These are phyloP conservation scores for Medicago ruthenica DNA, from an alignment of 306 rosid species.

Conservation along the genomic window DNA sequence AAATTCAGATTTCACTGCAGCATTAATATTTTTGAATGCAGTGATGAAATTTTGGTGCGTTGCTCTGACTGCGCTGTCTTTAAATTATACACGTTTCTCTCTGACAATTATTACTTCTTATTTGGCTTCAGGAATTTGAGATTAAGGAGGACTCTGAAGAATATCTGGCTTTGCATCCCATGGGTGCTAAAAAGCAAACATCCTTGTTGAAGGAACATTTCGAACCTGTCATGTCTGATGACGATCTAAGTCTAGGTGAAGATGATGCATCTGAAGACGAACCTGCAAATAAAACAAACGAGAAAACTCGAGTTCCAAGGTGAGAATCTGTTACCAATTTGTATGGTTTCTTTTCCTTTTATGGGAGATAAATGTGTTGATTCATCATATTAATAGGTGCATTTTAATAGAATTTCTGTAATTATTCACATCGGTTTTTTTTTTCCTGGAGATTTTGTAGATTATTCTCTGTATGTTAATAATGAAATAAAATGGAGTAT, in stretches of 20 bases:
- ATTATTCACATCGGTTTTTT: neutral
- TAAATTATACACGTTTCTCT: neutral
- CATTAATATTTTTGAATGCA: slow-evolving; percentile 14
- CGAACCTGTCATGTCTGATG: slow-evolving; percentile 71
- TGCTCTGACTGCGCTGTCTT: slow-evolving; percentile 12
- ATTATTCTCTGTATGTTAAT: slow-evolving; percentile 28
- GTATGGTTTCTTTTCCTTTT: neutral
- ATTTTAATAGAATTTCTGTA: slow-evolving; percentile 17
- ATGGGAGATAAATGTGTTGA: slow-evolving; percentile 2
- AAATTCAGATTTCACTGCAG: slow-evolving; percentile 25
- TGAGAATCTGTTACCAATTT: slow-evolving; percentile 43
- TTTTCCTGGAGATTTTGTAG: neutral
- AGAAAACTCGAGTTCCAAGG: slow-evolving; percentile 69
- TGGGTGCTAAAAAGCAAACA: slow-evolving; percentile 76
- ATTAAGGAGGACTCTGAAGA: slow-evolving; percentile 73
- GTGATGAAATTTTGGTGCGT: slow-evolving; percentile 3
- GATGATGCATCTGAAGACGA: slow-evolving; percentile 69
- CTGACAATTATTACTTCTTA: slow-evolving; percentile 22
- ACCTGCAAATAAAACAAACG: slow-evolving; percentile 34
- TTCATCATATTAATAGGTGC: slow-evolving; percentile 13
- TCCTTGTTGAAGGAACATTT: slow-evolving; percentile 83
- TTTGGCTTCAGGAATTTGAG: slow-evolving; percentile 67
- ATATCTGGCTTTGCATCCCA: slow-evolving; percentile 83
- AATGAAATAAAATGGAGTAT: slow-evolving; percentile 22
- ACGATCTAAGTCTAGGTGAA: slow-evolving; percentile 56